These are phyloP conservation scores for Cyberlindnera misumaiensis DNA, from an alignment of 805 yeast genomes.

Conservation along the genomic window DNA sequence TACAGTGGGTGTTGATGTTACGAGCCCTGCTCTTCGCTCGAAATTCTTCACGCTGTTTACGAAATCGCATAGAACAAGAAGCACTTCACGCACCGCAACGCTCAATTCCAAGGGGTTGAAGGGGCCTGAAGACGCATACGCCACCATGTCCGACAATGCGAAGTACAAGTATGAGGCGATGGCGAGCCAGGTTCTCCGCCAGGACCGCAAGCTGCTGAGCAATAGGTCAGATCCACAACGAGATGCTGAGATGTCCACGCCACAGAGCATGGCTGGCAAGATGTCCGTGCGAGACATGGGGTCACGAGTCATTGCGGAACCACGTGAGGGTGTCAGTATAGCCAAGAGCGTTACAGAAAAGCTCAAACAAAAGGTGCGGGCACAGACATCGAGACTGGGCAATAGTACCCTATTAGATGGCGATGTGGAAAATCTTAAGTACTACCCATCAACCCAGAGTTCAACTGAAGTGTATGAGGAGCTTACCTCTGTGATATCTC, in stretches of 20 bases:
- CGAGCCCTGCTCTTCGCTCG: too few species aligned
- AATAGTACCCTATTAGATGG: slow-evolving; percentile 27
- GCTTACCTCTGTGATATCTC: slow-evolving; percentile 53
- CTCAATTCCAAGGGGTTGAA: too few species aligned
- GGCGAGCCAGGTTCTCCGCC: slow-evolving; percentile 67
- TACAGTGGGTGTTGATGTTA: too few species aligned
- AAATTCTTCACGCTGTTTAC: too few species aligned
- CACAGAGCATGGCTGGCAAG: slow-evolving; percentile 66
- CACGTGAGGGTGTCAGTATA: slow-evolving; percentile 10
- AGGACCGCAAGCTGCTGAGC: slow-evolving; percentile 47
- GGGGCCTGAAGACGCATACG: too few species aligned
- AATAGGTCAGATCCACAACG: slow-evolving; percentile 30
- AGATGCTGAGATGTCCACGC: slow-evolving; percentile 52
- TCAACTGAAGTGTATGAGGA: slow-evolving; percentile 46
- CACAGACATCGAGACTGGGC: slow-evolving; percentile 10
- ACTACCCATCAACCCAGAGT: slow-evolving; percentile 54
- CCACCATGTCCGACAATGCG: slow-evolving; percentile 17
- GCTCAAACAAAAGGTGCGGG: slow-evolving; percentile 15
- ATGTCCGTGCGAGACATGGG: slow-evolving; percentile 73
- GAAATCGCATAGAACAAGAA: too few species aligned
- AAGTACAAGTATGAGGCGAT: slow-evolving; percentile 60
- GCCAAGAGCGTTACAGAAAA: slow-evolving; percentile 15
- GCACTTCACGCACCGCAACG: too few species aligned
- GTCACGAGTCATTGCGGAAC: slow-evolving; percentile 18
- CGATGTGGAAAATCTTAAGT: slow-evolving; percentile 42